Percentiles rank a stretch among this genome's conserved stretches.
phyloP scores from a whole-genome alignment of 2,329 filamentous ascomycete species.

The Bertia moriformis region DNA sequence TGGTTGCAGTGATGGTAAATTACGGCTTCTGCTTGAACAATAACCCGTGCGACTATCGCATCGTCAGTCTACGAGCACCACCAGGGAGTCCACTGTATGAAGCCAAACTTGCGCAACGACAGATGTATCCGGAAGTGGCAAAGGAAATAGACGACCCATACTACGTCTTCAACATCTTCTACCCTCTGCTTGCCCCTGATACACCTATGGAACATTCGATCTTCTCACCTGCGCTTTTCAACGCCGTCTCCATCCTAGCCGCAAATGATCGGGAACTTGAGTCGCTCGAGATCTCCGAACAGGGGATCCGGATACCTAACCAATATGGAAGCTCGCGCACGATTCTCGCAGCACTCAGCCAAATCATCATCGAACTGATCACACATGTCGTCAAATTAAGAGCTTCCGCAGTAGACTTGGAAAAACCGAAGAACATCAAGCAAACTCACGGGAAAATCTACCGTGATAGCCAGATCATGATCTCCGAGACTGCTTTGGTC shows the following conservation, averaged over 20 bases:
- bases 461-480: constrained; percentile 20
- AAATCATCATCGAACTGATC: constrained; percentile 22
- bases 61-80: constrained; percentile 20
- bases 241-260: constrained; percentile 21
- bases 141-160: constrained; percentile 14
- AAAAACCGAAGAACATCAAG: constrained; percentile 18
- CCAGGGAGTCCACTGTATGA: constrained; percentile 19
- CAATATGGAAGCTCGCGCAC: constrained; percentile 18
- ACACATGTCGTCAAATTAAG: constrained; percentile 19
- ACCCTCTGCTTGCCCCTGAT: constrained; percentile 18
- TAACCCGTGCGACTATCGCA: constrained; percentile 25
- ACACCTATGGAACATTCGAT: constrained; percentile 20
- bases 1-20: constrained; percentile 21
- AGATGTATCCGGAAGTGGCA: constrained; percentile 15
- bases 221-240: constrained; percentile 24
- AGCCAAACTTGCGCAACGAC: constrained; percentile 16
- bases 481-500: constrained; percentile 20
- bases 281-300: constrained; percentile 14
- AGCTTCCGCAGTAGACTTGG: constrained; percentile 6
- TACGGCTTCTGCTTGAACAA: constrained; percentile 26
- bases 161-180: constrained; percentile 26
- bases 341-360: constrained; percentile 20
- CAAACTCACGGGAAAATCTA: constrained; percentile 23
- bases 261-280: constrained; percentile 23
- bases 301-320: constrained; percentile 12